Conservation (phyloP, 2,329 filamentous ascomycete genomes). For the Cercospora brassicicola region DNA sequence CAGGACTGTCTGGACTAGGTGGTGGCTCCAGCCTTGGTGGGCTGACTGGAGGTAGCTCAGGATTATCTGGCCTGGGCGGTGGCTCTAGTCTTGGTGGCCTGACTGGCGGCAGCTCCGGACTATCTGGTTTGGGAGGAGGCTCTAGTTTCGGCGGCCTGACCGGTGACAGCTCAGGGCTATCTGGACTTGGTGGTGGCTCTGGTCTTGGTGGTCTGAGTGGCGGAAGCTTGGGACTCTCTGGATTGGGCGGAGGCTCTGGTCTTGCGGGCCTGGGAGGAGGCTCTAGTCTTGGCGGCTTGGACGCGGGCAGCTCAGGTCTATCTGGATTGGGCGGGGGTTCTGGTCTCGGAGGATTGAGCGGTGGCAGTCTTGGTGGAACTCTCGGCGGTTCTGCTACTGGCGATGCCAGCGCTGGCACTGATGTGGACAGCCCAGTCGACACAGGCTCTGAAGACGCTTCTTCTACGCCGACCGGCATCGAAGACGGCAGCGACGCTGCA, state of each 20-base stretch:
- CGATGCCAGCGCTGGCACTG: neutral
- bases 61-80: conserved; percentile 7
- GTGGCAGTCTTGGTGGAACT: neutral
- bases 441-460: neutral
- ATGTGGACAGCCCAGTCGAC: neutral
- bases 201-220: neutral
- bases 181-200: conserved; percentile 8
- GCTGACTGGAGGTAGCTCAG: neutral
- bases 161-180: neutral
- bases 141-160: conserved; percentile 4
- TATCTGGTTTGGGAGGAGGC: conserved; percentile 2
- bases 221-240: neutral
- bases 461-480: neutral
- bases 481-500: neutral
- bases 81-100: conserved; percentile 5
- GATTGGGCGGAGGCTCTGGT: conserved; percentile 1
- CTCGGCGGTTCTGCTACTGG: neutral
- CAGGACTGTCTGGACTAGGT: neutral
- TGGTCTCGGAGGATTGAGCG: neutral
- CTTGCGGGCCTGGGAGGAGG: conserved; percentile 3
- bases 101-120: neutral
- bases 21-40: neutral
- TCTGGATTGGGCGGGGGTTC: conserved; percentile 8
- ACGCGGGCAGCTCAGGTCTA: neutral
- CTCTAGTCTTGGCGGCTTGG: conserved; percentile 13